Evolutionary conservation across 2,329 filamentous ascomycete species (phyloP).

Genomic region (Colletotrichum tropicale): DNA sequence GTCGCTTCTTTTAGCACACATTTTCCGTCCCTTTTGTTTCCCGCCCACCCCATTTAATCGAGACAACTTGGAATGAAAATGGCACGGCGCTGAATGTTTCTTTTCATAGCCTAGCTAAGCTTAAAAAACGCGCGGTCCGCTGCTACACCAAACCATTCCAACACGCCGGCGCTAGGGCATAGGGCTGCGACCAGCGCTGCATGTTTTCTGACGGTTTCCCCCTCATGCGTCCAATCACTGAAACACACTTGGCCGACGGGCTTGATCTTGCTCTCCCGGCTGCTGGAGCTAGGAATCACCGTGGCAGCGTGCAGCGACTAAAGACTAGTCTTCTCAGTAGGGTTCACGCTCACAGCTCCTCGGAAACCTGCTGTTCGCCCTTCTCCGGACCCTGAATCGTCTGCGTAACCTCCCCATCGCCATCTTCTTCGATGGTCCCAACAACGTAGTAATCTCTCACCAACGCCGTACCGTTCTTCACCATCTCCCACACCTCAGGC

Average conservation of each 20-base stretch:
- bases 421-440: slow-evolving; percentile 3
- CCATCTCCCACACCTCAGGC: slow-evolving; percentile 53
- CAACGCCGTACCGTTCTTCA: slow-evolving; percentile 54
- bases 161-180: slow-evolving; percentile 2
- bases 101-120: neutral
- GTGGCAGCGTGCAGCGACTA: neutral
- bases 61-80: neutral
- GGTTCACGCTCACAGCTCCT: neutral
- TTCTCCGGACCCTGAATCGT: neutral
- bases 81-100: neutral
- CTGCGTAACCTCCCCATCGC: neutral
- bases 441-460: slow-evolving; percentile 45
- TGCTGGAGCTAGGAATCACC: neutral
- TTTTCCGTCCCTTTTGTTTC: neutral
- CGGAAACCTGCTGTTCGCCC: neutral
- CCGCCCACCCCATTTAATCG: neutral
- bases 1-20: neutral
- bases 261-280: neutral
- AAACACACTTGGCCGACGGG: slow-evolving; percentile 7
- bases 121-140: neutral
- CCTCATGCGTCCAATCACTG: slow-evolving; percentile 2
- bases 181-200: neutral
- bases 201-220: neutral
- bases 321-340: neutral
- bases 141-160: neutral